These are phyloP conservation scores for Nakazawaea ernobii DNA, from an alignment of 805 yeast genomes.

Conservation along the genomic window DNA sequence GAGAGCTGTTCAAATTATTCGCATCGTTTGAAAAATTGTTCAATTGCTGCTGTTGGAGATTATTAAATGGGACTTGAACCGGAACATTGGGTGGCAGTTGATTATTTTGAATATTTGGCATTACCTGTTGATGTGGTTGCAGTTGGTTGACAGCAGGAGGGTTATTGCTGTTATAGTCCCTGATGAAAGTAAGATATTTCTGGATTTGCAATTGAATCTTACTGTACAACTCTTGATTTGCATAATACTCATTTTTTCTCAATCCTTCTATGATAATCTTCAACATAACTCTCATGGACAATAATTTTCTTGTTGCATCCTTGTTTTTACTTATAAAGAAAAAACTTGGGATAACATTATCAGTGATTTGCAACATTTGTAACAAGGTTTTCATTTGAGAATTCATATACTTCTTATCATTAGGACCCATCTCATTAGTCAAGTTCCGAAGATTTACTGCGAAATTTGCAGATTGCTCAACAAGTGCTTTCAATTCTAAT, in stretches of 20 bases:
- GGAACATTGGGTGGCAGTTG: constrained; percentile 3
- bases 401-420: constrained; percentile 57
- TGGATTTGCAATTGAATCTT: constrained; percentile 69
- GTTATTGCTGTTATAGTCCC: constrained; percentile 42
- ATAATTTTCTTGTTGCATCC: constrained; percentile 68
- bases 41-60: constrained; percentile 1
- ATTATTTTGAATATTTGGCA: constrained; percentile 11
- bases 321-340: constrained; percentile 68
- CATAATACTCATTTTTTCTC: constrained; percentile 58
- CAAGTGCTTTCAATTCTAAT: constrained; percentile 52
- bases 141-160: constrained; percentile 20
- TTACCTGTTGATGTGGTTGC: constrained; percentile 19
- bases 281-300: constrained; percentile 75
- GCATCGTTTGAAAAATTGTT: not conserved
- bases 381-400: constrained; percentile 49
- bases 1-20: not conserved
- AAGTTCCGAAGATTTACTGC: constrained; percentile 64
- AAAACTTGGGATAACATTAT: constrained; percentile 73
- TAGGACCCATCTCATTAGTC: constrained; percentile 52
- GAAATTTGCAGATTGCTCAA: constrained; percentile 63
- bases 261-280: constrained; percentile 69
- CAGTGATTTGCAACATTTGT: constrained; percentile 62
- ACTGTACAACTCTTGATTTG: constrained; percentile 66
- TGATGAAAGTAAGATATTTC: constrained; percentile 68
- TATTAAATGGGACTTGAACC: not conserved